Conservation (phyloP, 129 eudicot species). For the sunflower (Helianthus annuus) region DNA sequence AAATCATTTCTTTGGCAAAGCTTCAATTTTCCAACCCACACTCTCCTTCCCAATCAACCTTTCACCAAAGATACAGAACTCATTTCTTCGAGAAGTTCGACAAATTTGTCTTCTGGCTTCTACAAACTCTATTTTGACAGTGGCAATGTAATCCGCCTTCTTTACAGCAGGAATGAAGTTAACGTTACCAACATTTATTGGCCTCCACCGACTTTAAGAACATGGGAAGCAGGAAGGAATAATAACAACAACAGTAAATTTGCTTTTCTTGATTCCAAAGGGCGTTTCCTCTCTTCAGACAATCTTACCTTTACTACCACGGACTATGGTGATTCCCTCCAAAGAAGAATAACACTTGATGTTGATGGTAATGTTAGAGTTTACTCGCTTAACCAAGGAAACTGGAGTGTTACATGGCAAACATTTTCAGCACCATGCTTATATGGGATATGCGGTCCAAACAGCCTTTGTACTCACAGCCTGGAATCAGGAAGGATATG, state of each 20-base stretch:
- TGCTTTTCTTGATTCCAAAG: conserved; percentile 27
- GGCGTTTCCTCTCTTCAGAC: conserved; percentile 36
- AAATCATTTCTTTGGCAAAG: conserved; percentile 38
- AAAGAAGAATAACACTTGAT: conserved; percentile 31
- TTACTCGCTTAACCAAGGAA: conserved; percentile 18
- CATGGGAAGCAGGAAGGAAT: conserved; percentile 11
- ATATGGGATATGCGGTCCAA: conserved; percentile 37
- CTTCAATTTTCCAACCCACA: conserved; percentile 40
- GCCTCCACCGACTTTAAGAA: conserved; percentile 1
- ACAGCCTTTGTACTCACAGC: conserved; percentile 25
- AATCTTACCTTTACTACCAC: background rate
- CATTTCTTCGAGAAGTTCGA: conserved; percentile 25
- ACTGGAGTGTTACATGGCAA: conserved; percentile 37
- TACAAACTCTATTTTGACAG: conserved; percentile 31
- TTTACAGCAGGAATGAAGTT: conserved; percentile 27
- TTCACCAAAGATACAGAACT: conserved; percentile 18
- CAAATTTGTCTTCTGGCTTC: conserved; percentile 34
- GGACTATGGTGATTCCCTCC: conserved; percentile 28
- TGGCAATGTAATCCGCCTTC: conserved; percentile 32
- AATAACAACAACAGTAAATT: conserved; percentile 12
- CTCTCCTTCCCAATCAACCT: conserved; percentile 42
- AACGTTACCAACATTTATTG: conserved; percentile 20
- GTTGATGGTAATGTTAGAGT: conserved; percentile 34
- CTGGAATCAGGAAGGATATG: conserved; percentile 25
- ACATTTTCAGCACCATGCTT: conserved; percentile 16